phyloP scores from a whole-genome alignment of 305 asterid genomes.

The Solanum chacoense region DNA sequence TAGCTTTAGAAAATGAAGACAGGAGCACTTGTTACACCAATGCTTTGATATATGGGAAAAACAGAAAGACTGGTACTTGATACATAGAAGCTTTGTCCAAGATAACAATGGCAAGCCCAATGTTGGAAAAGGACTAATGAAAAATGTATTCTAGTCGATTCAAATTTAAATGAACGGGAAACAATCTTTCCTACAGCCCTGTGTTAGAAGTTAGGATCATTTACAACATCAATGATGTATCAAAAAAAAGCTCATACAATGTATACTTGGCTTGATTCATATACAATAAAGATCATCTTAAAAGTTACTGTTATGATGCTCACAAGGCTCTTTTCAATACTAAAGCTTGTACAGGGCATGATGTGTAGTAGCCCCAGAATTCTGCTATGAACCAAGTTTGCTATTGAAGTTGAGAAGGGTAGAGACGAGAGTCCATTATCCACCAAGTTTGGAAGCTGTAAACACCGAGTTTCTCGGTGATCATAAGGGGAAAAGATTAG shows the following conservation, averaged over 20 bases:
- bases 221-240: neutral
- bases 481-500: neutral
- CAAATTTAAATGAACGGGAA: neutral
- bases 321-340: neutral
- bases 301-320: neutral
- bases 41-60: neutral
- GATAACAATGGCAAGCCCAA: neutral
- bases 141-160: neutral
- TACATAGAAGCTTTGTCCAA: neutral
- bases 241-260: neutral
- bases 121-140: neutral
- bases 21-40: neutral
- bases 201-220: neutral
- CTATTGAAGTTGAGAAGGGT: neutral
- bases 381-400: neutral
- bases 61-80: neutral
- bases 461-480: neutral
- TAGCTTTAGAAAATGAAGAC: conserved; percentile 29
- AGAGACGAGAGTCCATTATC: neutral
- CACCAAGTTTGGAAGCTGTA: neutral
- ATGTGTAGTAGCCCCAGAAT: neutral
- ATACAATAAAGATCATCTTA: neutral
- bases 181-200: neutral
- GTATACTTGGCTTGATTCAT: neutral
- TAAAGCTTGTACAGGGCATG: neutral